Evolutionary conservation across 2,329 filamentous ascomycete species (phyloP).

Genomic region (Fusarium nematophilum): DNA sequence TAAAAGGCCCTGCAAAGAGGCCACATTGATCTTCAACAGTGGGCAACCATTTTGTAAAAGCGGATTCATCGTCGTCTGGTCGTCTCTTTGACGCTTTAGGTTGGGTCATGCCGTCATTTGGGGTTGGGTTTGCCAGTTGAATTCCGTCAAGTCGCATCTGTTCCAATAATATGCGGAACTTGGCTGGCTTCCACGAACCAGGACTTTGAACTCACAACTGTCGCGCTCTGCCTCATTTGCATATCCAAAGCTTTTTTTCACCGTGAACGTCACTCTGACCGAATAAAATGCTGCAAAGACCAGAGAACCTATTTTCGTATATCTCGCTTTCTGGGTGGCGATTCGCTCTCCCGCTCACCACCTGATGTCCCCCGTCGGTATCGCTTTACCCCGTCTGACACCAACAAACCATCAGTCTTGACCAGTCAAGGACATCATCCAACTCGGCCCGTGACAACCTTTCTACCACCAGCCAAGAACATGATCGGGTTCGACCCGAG

Average conservation of each 20-base stretch:
- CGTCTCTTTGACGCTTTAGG: too few species aligned
- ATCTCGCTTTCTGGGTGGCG: conserved; percentile 3
- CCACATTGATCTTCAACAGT: neutral
- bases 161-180: neutral
- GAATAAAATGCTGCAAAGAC: neutral
- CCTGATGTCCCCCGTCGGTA: conserved; percentile 20
- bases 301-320: conserved; percentile 6
- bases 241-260: neutral
- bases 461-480: neutral
- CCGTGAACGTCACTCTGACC: neutral
- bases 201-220: too few species aligned
- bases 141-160: neutral
- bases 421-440: conserved; percentile 3
- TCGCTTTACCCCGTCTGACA: conserved; percentile 42
- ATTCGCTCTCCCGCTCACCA: conserved; percentile 2
- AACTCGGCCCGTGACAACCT: conserved; percentile 8
- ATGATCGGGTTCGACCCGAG: neutral
- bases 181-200: neutral
- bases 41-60: neutral
- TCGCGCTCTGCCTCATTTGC: neutral
- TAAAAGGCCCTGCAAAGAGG: too few species aligned
- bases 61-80: too few species aligned
- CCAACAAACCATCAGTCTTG: conserved; percentile 1
- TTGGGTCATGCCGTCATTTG: too few species aligned
- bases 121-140: too few species aligned